Evolutionary conservation across 2,329 filamentous ascomycete species (phyloP).

Genomic region (Capronia epimyces): DNA sequence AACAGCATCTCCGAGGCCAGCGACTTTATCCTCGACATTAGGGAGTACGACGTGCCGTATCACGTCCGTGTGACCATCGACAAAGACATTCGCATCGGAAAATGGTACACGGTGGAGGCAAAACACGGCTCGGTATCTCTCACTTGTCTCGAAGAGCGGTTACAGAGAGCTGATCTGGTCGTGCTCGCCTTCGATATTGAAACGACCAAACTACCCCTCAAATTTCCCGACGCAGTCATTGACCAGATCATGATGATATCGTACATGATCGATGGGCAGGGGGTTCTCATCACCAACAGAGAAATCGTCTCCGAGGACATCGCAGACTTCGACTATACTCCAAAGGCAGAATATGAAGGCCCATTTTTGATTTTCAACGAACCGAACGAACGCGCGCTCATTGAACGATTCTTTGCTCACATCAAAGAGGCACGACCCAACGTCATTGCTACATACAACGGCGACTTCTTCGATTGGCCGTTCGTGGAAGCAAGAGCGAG

Average conservation of each 20-base stretch:
- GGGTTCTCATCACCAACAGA: conserved; percentile 94
- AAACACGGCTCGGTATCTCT: conserved; percentile 86
- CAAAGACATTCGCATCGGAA: conserved; percentile 89
- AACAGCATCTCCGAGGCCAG: conserved; percentile 81
- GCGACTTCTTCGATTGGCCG: conserved; percentile 99
- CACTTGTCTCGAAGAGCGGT: conserved; percentile 75
- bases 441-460: conserved; percentile 99
- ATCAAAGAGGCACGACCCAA: conserved; percentile 92
- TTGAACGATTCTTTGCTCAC: conserved; percentile 91
- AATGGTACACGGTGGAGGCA: conserved; percentile 93
- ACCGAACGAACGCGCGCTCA: conserved; percentile 76
- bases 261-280: conserved; percentile 99
- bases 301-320: conserved; percentile 98
- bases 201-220: conserved; percentile 89
- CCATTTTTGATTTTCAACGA: conserved; percentile 99
- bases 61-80: conserved; percentile 99
- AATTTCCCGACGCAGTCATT: conserved; percentile 89
- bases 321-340: conserved; percentile 95
- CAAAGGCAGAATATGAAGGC: conserved; percentile 90
- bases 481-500: conserved; percentile 93
- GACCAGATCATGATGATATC: conserved; percentile 99
- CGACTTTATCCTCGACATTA: conserved; percentile 96
- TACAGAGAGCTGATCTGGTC: conserved; percentile 90
- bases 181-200: conserved; percentile 99
- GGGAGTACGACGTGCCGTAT: conserved; percentile 98